Evolutionary conservation across 2,329 filamentous ascomycete genomes (phyloP), one percentile per base, ranked within the genome.

Genomic region (Paraphoma sp.): DNA sequence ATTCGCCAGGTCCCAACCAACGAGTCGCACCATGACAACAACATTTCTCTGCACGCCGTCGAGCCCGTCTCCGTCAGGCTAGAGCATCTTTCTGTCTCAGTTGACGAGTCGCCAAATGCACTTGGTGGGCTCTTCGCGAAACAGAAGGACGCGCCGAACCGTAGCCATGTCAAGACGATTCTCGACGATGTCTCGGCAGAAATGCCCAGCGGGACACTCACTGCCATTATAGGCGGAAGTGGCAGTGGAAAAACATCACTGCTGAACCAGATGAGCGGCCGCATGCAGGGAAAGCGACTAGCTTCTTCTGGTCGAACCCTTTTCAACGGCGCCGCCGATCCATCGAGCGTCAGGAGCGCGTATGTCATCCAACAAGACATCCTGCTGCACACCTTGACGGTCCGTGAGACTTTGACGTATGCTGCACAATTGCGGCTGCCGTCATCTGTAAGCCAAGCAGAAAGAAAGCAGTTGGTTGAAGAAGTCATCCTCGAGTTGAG

Each of bases 291-390:
- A n/a, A 86, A 84, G 63, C 81, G 85, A 30, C 74, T 83, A 11
- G 73, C 76, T 18, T 76, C 78, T 14, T 77, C 81, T 3, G 89
- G 90, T 0, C 71, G 74, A 3, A 83, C 82, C 0, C 83, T 82
- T 0, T 92, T 90, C 75, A 92, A 91, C 69, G 84, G 83, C 1
- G 74, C 77, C 38, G 63, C 79, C 23, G 82, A 85, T 57, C 48
- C 73, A 60, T 66, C 75, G 58, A 80, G 78, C 53, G 79, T 89
- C 45, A 79, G 87, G 49, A 84, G 87, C 72, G 84, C 88, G 48
- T 91, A 92, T 78, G 89, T 90, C 17, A 90, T 89, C 82, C 89
- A 93, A 70, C 88, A 92, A 64, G 90, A 93, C 68, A 83, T 92
- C 12, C 78, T 93, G 1, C 80, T 92, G 0, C 88, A 90, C 0